Evolutionary conservation across 768 basidiomycete genomes (phyloP).

Genomic region (Pleurotus cornucopiae): DNA sequence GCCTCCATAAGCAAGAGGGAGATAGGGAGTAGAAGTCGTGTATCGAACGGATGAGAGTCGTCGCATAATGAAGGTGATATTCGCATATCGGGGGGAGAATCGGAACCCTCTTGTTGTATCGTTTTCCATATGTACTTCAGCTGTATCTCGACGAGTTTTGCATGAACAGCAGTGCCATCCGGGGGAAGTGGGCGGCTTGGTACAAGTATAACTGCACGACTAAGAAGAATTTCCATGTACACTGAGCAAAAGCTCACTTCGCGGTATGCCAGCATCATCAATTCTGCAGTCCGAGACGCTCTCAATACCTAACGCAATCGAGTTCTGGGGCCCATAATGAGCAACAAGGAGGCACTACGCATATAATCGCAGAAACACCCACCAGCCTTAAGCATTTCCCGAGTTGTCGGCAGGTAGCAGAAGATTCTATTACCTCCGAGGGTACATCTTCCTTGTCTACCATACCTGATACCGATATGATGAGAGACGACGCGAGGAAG

Average conservation of each 20-base stretch:
- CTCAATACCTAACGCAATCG: constrained; percentile 50
- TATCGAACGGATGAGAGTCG: constrained; percentile 46
- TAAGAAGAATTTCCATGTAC: neutral
- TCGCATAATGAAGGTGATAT: neutral
- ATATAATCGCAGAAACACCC: constrained; percentile 5
- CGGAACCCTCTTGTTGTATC: neutral
- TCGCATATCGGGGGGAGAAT: neutral
- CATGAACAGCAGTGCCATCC: constrained; percentile 28
- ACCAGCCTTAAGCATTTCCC: constrained; percentile 48
- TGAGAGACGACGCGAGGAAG: constrained; percentile 42
- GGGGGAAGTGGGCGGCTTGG: constrained; percentile 30
- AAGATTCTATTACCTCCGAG: constrained; percentile 36
- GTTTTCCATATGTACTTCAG: constrained; percentile 32
- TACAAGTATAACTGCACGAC: constrained; percentile 32
- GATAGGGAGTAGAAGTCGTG: constrained; percentile 52
- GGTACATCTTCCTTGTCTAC: constrained; percentile 40
- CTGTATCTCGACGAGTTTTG: constrained; percentile 33
- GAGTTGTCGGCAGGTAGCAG: constrained; percentile 48
- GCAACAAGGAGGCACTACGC: neutral
- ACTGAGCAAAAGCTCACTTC: constrained; percentile 26
- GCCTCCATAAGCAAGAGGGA: constrained; percentile 47
- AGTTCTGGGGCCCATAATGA: constrained; percentile 42
- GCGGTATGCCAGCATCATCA: constrained; percentile 38
- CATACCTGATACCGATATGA: constrained; percentile 50
- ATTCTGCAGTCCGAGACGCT: constrained; percentile 51